Percentiles rank a stretch among this genome's conserved stretches.
phyloP scores from a whole-genome alignment of 176 grass and related monocot genomes.

The Hsuehochloa calcarea region DNA sequence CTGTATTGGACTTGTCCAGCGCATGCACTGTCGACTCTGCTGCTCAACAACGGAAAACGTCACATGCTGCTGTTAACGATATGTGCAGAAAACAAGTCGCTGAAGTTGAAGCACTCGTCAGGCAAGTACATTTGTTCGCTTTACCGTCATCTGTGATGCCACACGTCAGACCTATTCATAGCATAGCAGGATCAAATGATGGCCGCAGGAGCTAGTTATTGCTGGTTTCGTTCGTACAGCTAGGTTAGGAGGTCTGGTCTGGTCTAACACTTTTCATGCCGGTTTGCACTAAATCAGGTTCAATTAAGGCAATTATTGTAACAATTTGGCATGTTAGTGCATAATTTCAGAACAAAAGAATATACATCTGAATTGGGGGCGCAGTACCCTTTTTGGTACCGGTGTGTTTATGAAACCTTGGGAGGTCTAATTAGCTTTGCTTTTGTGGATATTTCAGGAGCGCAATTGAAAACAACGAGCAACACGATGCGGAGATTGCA shows the following conservation, averaged over 20 bases:
- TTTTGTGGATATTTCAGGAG: conserved; percentile 47
- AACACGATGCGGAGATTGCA: conserved; percentile 69
- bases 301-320: neutral
- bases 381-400: neutral
- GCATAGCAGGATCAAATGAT: neutral
- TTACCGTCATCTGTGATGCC: neutral
- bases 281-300: neutral
- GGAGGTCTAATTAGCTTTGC: neutral
- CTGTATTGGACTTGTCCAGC: conserved; percentile 41
- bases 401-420: neutral
- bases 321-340: neutral
- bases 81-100: conserved; percentile 68
- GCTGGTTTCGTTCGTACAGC: neutral
- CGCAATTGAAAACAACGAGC: conserved; percentile 57
- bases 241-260: neutral
- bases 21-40: conserved; percentile 60
- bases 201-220: neutral
- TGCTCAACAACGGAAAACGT: conserved; percentile 75
- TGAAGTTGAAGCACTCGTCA: conserved; percentile 75
- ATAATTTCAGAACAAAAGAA: neutral
- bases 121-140: conserved; percentile 45
- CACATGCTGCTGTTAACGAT: conserved; percentile 63
- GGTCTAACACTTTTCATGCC: conserved; percentile 2
- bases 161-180: neutral
- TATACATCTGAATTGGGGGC: neutral